Percentiles rank a stretch among this genome's conserved stretches.
These are phyloP conservation scores for Senecio squalidus DNA, from an alignment of 140 eudicot species.

Conservation along the genomic window DNA sequence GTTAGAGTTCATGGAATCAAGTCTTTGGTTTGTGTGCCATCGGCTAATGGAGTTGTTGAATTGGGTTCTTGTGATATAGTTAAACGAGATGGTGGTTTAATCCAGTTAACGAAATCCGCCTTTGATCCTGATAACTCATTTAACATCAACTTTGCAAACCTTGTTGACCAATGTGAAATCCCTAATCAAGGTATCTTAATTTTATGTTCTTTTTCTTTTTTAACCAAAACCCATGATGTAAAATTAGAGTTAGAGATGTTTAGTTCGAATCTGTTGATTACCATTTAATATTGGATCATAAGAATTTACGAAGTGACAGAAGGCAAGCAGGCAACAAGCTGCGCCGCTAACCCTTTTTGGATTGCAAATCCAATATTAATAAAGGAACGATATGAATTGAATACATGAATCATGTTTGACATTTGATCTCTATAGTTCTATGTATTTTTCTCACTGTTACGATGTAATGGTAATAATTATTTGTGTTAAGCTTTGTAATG, in stretches of 20 bases:
- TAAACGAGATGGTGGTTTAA: background rate
- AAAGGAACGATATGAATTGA: too few relatives aligned
- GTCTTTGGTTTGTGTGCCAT: conserved; percentile 33
- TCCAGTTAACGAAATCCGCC: conserved; percentile 18
- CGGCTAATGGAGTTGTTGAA: conserved; percentile 23
- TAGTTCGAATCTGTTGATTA: too few relatives aligned
- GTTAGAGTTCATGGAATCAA: conserved; percentile 25
- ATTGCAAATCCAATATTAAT: too few relatives aligned
- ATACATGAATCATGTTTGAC: too few relatives aligned
- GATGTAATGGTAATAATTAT: too few relatives aligned
- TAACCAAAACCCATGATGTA: background rate
- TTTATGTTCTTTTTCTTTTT: background rate
- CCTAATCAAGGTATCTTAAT: conserved; percentile 17
- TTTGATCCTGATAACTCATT: conserved; percentile 20
- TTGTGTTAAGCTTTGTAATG: too few relatives aligned
- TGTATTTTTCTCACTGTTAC: too few relatives aligned
- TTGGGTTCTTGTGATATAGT: conserved; percentile 26
- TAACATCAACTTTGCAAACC: conserved; percentile 18
- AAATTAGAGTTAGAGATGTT: background rate
- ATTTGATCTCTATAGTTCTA: too few relatives aligned
- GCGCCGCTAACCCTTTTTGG: too few relatives aligned
- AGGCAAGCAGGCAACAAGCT: too few relatives aligned
- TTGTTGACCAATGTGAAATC: conserved; percentile 13
- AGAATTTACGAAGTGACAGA: too few relatives aligned
- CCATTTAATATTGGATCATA: too few relatives aligned